Evolutionary conservation across 305 asterid species (phyloP), one percentile per base, ranked within the genome.

Genomic region (Fraxinus platypoda): DNA sequence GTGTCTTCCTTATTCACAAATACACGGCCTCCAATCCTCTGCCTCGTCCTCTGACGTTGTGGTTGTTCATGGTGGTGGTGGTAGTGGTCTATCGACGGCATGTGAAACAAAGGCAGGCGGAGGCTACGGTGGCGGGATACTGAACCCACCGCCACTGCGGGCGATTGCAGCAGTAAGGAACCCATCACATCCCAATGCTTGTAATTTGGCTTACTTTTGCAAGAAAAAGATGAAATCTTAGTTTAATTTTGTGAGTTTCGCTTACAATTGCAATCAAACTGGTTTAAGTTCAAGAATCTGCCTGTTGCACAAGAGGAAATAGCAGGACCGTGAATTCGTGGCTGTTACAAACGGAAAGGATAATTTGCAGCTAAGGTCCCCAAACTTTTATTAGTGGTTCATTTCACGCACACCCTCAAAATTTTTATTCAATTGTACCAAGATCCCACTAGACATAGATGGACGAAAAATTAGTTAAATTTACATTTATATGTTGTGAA

Each of bases 1-100:
- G 89, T 77, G 64, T 87, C 93, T 75, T 89, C 92, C 41, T 84
- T 85, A 59, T 85, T 86, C 43, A 81, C 92, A 74, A 89, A 75
- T 26, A 89, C 84, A 13, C 77, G 59, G 74, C 83, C 88, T 70
- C 49, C 73, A 59, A 37, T 77, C 77, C 84, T 84, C 72, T 79
- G 57, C 80, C 78, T 38, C 79, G 79, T 13, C 73, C 37, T 37
- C 38, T 84, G 13, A 83, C 77, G 1, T 26, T 77, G 59, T 30
- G 68, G 26, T 19, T 57, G 11, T n/a, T 19, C 25, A 8, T n/a
- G 68, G 11, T 19, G 26, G 68, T 17, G 68, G 26, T 5, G 21
- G 35, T 33, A 8, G 43, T 38, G 12, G 11, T n/a, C 68, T n/a
- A 57, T 6, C 6, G 62, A 33, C 17, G 81, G 83, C 12, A 73